phyloP scores from a whole-genome alignment of 108 stramenopile genomes.

The Cylindrotheca closterium region DNA sequence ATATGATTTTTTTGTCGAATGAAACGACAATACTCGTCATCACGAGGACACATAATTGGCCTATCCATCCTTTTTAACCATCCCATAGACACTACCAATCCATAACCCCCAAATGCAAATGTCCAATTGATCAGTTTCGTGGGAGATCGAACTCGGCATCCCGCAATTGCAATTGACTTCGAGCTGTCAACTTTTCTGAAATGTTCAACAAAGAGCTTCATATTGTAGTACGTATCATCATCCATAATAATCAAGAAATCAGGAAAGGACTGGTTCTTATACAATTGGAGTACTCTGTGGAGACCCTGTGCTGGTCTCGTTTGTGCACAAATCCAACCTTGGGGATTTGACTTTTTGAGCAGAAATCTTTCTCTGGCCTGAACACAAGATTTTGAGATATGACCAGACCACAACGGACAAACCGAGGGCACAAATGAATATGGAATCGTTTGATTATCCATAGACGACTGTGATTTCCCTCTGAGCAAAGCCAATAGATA shows the following conservation, averaged over 20 bases:
- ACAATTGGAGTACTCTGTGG: slow-evolving; percentile 8
- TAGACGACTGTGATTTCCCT: too few relatives aligned
- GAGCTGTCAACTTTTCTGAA: slow-evolving; percentile 5
- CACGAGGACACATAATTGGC: not conserved
- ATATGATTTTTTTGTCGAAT: slow-evolving; percentile 9
- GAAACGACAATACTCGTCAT: not conserved
- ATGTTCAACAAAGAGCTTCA: slow-evolving; percentile 22
- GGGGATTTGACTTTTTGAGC: slow-evolving; percentile 26
- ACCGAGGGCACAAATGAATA: too few relatives aligned
- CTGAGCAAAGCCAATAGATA: too few relatives aligned
- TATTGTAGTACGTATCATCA: slow-evolving; percentile 56
- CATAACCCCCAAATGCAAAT: slow-evolving; percentile 54
- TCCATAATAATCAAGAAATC: slow-evolving; percentile 59
- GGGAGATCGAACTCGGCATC: slow-evolving; percentile 29
- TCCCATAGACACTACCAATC: slow-evolving; percentile 8
- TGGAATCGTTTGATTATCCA: too few relatives aligned
- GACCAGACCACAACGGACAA: too few relatives aligned
- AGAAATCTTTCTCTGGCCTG: too few relatives aligned
- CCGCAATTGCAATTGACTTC: slow-evolving; percentile 17
- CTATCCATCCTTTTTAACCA: not conserved
- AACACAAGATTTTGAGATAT: too few relatives aligned
- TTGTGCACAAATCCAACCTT: slow-evolving; percentile 60
- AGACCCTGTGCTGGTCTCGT: slow-evolving; percentile 25
- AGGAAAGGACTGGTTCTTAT: slow-evolving; percentile 18
- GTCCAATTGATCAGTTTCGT: slow-evolving; percentile 15